These are phyloP conservation scores for Gossypium raimondii DNA, from an alignment of 345 rosid genomes.

Conservation along the genomic window DNA sequence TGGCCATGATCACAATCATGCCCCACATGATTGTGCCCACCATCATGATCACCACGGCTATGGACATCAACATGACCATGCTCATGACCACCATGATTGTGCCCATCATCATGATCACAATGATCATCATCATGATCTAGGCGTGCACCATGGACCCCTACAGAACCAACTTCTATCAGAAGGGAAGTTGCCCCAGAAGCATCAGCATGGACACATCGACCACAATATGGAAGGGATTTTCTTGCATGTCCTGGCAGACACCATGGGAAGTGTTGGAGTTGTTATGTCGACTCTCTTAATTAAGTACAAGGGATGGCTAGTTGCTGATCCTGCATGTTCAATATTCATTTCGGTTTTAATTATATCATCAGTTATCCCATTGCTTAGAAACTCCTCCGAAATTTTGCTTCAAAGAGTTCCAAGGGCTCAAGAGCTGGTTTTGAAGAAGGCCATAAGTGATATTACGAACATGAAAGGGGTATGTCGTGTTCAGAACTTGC, in stretches of 20 bases:
- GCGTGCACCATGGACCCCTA: neutral
- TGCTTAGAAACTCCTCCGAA: constrained; percentile 90
- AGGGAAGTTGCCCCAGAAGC: constrained; percentile 21
- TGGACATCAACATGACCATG: constrained; percentile 9
- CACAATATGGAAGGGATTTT: constrained; percentile 99
- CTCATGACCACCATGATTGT: constrained; percentile 13
- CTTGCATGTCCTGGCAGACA: constrained; percentile 90
- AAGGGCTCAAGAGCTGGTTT: constrained; percentile 58
- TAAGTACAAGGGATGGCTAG: constrained; percentile 97
- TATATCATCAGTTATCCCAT: constrained; percentile 82
- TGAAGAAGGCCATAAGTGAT: constrained; percentile 48
- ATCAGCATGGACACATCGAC: constrained; percentile 65
- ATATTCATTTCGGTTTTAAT: constrained; percentile 84
- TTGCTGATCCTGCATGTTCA: constrained; percentile 96
- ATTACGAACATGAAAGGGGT: constrained; percentile 57
- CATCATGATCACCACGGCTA: constrained; percentile 13
- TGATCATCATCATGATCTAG: constrained; percentile 10
- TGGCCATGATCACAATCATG: constrained; percentile 23
- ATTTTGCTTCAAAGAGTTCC: constrained; percentile 84
- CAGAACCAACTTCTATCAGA: constrained; percentile 13
- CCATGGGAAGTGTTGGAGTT: constrained; percentile 97
- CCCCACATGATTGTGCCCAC: constrained; percentile 11
- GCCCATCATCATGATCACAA: constrained; percentile 12
- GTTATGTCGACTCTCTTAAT: constrained; percentile 89
- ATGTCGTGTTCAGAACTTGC: constrained; percentile 59